These are phyloP conservation scores for Beauveria sp. DNA, from an alignment of 2,329 filamentous ascomycete genomes.

Conservation along the genomic window DNA sequence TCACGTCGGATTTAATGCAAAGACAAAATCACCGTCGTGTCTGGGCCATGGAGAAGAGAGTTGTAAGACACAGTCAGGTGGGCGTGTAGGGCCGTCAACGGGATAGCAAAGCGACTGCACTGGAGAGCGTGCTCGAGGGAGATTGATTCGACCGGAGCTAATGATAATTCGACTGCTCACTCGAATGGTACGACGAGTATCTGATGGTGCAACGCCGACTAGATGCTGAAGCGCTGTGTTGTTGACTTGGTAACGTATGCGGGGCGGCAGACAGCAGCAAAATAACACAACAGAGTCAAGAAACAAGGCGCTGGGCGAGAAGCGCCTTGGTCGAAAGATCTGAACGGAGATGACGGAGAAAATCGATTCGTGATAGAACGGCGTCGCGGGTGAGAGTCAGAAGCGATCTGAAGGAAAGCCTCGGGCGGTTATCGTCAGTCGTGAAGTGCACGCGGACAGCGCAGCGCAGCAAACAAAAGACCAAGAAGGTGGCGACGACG, in stretches of 20 bases:
- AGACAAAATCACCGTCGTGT: not conserved
- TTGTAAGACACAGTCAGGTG: not conserved
- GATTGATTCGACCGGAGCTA: not conserved
- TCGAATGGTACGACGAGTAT: not conserved
- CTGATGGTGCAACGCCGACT: not conserved
- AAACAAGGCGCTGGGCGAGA: not conserved
- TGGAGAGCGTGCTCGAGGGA: not conserved
- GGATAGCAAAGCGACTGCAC: not conserved
- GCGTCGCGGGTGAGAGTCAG: not conserved
- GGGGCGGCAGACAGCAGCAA: constrained; percentile 4
- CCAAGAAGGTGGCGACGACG: not conserved
- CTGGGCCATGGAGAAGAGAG: constrained; percentile 5
- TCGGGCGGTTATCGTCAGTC: not conserved
- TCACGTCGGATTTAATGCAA: not conserved
- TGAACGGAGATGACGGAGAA: not conserved
- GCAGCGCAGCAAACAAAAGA: not conserved
- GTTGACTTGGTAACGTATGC: constrained; percentile 3
- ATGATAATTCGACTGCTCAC: not conserved
- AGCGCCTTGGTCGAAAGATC: not conserved
- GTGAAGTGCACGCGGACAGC: constrained; percentile 9
- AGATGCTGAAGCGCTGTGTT: not conserved
- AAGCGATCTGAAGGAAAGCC: not conserved
- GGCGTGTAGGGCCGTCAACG: not conserved
- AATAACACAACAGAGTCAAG: constrained; percentile 1
- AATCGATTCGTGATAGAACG: not conserved